These are phyloP conservation scores for Pichia paraexigua DNA, from an alignment of 805 yeast genomes.

Conservation along the genomic window DNA sequence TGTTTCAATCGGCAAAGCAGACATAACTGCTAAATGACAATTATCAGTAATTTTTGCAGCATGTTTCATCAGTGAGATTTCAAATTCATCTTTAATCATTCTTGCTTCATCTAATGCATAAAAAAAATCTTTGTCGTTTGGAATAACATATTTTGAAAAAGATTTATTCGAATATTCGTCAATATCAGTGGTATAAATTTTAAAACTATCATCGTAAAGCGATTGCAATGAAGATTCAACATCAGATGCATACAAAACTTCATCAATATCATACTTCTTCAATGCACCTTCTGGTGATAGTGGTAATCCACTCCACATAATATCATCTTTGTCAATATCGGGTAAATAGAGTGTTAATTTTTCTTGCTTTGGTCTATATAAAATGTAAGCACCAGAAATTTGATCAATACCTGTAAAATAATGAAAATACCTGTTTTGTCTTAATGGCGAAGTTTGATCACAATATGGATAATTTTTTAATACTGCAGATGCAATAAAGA, in stretches of 20 bases:
- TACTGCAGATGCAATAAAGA: conserved; percentile 56
- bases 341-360: conserved; percentile 72
- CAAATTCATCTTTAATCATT: conserved; percentile 75
- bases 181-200: conserved; percentile 47
- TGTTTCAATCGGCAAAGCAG: conserved; percentile 78
- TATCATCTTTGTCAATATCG: conserved; percentile 75
- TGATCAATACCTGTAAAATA: conserved; percentile 74
- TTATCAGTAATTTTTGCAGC: conserved; percentile 84
- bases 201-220: conserved; percentile 22
- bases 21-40: conserved; percentile 87
- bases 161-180: conserved; percentile 35
- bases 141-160: conserved; percentile 32
- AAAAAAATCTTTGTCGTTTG: conserved; percentile 42
- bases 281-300: conserved; percentile 56
- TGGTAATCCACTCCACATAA: conserved; percentile 96
- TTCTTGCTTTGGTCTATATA: conserved; percentile 47
- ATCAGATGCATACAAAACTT: conserved; percentile 55
- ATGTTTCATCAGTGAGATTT: conserved; percentile 63
- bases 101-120: conserved; percentile 85
- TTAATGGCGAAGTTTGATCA: conserved; percentile 69
- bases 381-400: conserved; percentile 65
- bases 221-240: conserved; percentile 32
- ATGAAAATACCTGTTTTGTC: conserved; percentile 88
- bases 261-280: conserved; percentile 70
- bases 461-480: conserved; percentile 59